Percentiles rank a stretch among this genome's conserved stretches.
Evolutionary conservation across 495 filamentous ascomycete genomes (phyloP).

Genomic region (Lasiosphaeria miniovina): DNA sequence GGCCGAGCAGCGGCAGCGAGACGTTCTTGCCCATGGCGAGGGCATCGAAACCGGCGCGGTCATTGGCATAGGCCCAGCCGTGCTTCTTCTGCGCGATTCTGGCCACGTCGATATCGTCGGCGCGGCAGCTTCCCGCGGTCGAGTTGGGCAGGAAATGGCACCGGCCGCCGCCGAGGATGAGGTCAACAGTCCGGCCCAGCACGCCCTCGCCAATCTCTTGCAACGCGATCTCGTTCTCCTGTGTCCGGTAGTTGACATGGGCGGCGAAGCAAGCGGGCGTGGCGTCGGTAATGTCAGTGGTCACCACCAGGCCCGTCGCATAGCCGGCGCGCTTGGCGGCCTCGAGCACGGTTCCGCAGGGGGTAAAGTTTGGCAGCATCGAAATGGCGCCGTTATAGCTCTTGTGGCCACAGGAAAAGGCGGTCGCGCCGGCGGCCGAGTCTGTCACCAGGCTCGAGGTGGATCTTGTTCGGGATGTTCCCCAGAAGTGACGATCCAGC

Average conservation of each 20-base stretch:
- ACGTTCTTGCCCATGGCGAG: conserved; percentile 66
- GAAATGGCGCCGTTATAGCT: conserved; percentile 96
- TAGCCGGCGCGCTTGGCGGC: conserved; percentile 90
- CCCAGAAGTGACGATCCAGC: conserved; percentile 83
- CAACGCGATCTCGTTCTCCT: conserved; percentile 87
- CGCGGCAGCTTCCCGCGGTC: conserved; percentile 71
- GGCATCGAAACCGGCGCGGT: conserved; percentile 72
- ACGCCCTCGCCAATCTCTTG: conserved; percentile 83
- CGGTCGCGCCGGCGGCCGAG: conserved; percentile 91
- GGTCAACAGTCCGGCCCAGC: conserved; percentile 79
- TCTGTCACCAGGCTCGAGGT: conserved; percentile 82
- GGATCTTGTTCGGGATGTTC: conserved; percentile 82
- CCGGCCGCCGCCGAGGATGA: conserved; percentile 87
- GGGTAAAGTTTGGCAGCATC: conserved; percentile 75
- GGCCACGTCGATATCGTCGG: conserved; percentile 67
- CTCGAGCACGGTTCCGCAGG: conserved; percentile 93
- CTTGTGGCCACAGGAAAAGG: conserved; percentile 88
- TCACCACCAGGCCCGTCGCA: conserved; percentile 90
- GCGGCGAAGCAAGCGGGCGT: conserved; percentile 96
- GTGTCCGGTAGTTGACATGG: conserved; percentile 73
- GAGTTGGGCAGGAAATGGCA: conserved; percentile 89
- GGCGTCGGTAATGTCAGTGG: conserved; percentile 91
- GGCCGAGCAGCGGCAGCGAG: conserved; percentile 78
- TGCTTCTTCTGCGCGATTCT: conserved; percentile 63
- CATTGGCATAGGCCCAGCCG: conserved; percentile 74